These are phyloP conservation scores for Phyllostachys edulis DNA, from an alignment of 176 grass and related monocot species.

Conservation along the genomic window DNA sequence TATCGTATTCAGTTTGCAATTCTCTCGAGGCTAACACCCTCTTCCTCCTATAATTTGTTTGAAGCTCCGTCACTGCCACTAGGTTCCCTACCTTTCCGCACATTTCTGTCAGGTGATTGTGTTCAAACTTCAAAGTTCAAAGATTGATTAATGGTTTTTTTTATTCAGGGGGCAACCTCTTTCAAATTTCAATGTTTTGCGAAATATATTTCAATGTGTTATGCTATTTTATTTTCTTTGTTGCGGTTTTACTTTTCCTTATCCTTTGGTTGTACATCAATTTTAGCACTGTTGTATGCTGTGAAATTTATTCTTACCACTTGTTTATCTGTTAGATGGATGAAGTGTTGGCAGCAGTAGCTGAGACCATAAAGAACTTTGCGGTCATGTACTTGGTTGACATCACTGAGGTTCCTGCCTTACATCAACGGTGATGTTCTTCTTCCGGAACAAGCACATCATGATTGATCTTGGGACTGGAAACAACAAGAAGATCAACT, in stretches of 20 bases:
- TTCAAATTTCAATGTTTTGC: not conserved
- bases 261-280: not conserved
- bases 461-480: constrained; percentile 98
- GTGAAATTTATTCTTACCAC: not conserved
- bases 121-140: not conserved
- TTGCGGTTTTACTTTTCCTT: not conserved
- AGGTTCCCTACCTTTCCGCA: not conserved
- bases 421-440: constrained; percentile 92
- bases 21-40: too few relatives aligned
- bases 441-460: constrained; percentile 96
- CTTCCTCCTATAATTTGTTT: too few relatives aligned
- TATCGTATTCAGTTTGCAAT: too few relatives aligned
- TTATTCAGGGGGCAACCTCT: not conserved
- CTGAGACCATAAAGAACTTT: constrained; percentile 94
- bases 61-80: too few relatives aligned
- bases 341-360: constrained; percentile 69
- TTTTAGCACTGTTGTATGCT: not conserved
- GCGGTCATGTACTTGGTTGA: constrained; percentile 81
- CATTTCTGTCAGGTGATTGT: not conserved
- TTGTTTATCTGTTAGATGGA: constrained; percentile 61
- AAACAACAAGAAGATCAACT: constrained; percentile 98
- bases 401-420: constrained; percentile 82
- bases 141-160: not conserved
- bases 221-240: not conserved
- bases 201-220: not conserved